Evolutionary conservation across 1,284 basidiomycete species (phyloP), one percentile per base, ranked within the genome.

Genomic region (Paramarasmius palmivorus): DNA sequence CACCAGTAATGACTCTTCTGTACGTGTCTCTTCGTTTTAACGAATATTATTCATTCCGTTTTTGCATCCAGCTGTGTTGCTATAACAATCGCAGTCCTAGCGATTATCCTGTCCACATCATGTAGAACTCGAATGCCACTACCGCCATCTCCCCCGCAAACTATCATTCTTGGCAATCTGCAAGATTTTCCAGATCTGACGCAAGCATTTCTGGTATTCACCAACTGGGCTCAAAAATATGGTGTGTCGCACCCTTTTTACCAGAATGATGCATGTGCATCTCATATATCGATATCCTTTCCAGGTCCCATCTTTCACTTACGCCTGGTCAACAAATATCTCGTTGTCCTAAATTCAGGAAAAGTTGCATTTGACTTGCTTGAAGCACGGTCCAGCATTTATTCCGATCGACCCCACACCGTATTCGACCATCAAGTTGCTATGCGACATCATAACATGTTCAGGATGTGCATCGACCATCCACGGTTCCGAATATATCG

Each of bases 331-430:
- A 57, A 58, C 42, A 59, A 63, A 25, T 53, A 59, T 15, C 64
- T 61, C n/a, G 62, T 73, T 26, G 55, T 73, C 10, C 51, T 75
- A 22, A 73, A 71, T 57, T 62, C 65, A 15, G 54, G 54, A 5
- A 63, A 68, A 49, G 63, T 60, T 8, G 67, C 62, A 2, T 47
- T 59, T 15, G 70, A 70, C 29, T 62, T 74, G 4, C 55, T 75
- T 20, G 69, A 72, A 23, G 48, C 55, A 3, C 64, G 68, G 4
- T 69, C 72, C 1, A 45, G 54, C 4, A 65, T 69, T n/a, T 71
- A 71, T 53, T 69, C 69, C 34, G 67, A 71, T 47, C 60, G 72
- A 25, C 69, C 70, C 0, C 41, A 50, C 4, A 37, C 54, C 32
- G 62, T 61, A 61, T 63, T 70, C 58, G 2, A 22, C 19, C 19